Conservation (phyloP, 225 moss, liverwort and hornwort genomes). For the Sphagnum tenellum region DNA sequence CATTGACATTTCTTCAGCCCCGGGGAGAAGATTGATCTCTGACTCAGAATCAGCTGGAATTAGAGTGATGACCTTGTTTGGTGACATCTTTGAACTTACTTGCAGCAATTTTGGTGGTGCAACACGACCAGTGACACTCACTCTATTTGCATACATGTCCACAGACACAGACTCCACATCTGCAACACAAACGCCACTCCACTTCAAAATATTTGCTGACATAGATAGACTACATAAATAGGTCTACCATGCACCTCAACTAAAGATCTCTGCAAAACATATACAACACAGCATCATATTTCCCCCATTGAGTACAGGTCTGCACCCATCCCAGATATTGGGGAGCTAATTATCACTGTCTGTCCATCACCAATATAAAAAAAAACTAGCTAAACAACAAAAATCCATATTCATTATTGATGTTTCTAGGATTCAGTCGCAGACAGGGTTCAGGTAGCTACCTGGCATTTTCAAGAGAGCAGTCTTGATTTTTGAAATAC, state of each 20-base stretch:
- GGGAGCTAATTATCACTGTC: too few relatives aligned
- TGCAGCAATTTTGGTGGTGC: conserved; percentile 21
- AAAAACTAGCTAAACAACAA: too few relatives aligned
- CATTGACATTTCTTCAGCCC: too few relatives aligned
- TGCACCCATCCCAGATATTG: too few relatives aligned
- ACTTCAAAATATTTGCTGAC: not conserved
- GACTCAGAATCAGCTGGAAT: too few relatives aligned
- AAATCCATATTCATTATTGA: too few relatives aligned
- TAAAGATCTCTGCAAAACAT: not conserved
- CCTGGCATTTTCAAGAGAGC: conserved; percentile 44
- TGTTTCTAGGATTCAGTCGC: too few relatives aligned
- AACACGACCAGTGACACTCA: conserved; percentile 31
- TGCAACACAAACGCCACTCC: conserved; percentile 4
- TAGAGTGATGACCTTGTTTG: conserved; percentile 36
- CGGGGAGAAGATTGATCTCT: too few relatives aligned
- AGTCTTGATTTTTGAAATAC: conserved; percentile 41
- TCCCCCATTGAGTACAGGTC: too few relatives aligned
- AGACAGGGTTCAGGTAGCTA: conserved; percentile 3
- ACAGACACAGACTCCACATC: conserved; percentile 32
- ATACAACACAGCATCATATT: too few relatives aligned
- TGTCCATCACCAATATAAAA: too few relatives aligned
- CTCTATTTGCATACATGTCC: conserved; percentile 18
- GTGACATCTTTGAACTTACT: conserved; percentile 31
- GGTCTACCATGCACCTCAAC: not conserved
- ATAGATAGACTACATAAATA: too few relatives aligned